Conservation (phyloP, 441 rosid genomes). For the Mallotus japonicus region DNA sequence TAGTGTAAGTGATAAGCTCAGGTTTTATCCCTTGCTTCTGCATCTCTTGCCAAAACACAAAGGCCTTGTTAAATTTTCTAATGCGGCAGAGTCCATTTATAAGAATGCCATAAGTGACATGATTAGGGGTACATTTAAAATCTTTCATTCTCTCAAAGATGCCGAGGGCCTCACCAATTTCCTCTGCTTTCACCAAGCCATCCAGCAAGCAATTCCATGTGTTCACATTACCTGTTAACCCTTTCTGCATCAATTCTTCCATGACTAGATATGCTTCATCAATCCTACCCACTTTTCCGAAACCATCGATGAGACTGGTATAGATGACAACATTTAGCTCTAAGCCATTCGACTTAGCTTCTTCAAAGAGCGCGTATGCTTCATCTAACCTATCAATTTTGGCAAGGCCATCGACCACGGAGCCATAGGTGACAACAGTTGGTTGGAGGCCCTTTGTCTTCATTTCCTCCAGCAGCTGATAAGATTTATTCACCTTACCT, state of each 20-base stretch:
- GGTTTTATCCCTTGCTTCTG: constrained; percentile 73
- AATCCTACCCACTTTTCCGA: constrained; percentile 91
- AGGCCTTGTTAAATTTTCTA: constrained; percentile 91
- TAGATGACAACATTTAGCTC: constrained; percentile 73
- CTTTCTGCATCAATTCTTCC: constrained; percentile 94
- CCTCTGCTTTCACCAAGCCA: constrained; percentile 88
- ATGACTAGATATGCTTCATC: constrained; percentile 92
- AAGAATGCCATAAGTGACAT: constrained; percentile 68
- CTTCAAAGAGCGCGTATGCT: constrained; percentile 94
- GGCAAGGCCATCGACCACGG: constrained; percentile 77
- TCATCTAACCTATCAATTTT: constrained; percentile 96
- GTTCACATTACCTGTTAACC: constrained; percentile 69
- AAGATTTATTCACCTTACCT: constrained; percentile 84
- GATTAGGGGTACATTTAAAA: constrained; percentile 67
- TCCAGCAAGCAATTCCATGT: constrained; percentile 97
- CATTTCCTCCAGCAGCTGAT: constrained; percentile 94
- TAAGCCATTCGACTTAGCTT: constrained; percentile 73
- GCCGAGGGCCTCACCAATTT: constrained; percentile 77
- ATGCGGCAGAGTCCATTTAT: constrained; percentile 84
- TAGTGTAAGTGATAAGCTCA: constrained; percentile 65
- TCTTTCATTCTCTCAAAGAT: constrained; percentile 87
- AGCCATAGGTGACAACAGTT: constrained; percentile 89
- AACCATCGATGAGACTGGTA: constrained; percentile 89
- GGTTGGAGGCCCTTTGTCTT: constrained; percentile 70
- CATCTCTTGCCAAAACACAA: constrained; percentile 99